phyloP scores from a whole-genome alignment of 176 grass and related monocot species.

The Bonia amplexicaulis region DNA sequence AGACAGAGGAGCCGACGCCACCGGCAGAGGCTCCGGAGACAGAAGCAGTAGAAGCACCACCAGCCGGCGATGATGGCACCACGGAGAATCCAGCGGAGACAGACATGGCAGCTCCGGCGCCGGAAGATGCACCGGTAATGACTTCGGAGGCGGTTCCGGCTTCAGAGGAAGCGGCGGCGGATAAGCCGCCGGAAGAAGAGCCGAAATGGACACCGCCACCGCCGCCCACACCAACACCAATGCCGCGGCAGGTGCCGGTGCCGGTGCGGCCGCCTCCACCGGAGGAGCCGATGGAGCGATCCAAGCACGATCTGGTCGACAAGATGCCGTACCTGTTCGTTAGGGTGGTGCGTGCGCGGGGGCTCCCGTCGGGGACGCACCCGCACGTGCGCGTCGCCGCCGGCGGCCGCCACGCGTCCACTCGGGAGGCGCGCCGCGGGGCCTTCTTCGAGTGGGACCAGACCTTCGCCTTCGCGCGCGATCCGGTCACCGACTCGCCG shows the following conservation, averaged over 20 bases:
- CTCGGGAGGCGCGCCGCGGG: conserved; percentile 48
- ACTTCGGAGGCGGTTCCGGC: neutral
- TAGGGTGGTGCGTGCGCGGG: conserved; percentile 61
- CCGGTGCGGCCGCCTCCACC: conserved; percentile 12
- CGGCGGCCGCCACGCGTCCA: conserved; percentile 51
- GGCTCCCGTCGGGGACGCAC: conserved; percentile 47
- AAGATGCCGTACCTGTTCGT: conserved; percentile 95
- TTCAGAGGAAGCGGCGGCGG: neutral
- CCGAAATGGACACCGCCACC: neutral
- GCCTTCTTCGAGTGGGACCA: conserved; percentile 92
- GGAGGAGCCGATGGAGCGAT: conserved; percentile 50
- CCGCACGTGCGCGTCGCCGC: conserved; percentile 73
- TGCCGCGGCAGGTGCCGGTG: conserved; percentile 26
- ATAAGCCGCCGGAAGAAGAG: conserved; percentile 22
- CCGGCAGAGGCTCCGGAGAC: neutral
- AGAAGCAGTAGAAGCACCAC: neutral
- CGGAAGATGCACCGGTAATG: conserved; percentile 3
- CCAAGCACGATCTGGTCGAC: conserved; percentile 85
- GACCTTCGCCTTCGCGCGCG: conserved; percentile 70
- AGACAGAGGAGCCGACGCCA: conserved; percentile 10
- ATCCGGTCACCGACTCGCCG: conserved; percentile 49
- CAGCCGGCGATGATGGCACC: neutral
- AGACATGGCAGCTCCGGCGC: neutral
- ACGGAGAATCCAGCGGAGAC: neutral
- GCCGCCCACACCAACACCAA: neutral